Evolutionary conservation across 305 asterid genomes (phyloP), one percentile per base, ranked within the genome.

Genomic region (Stenogyne calaminthoides): DNA sequence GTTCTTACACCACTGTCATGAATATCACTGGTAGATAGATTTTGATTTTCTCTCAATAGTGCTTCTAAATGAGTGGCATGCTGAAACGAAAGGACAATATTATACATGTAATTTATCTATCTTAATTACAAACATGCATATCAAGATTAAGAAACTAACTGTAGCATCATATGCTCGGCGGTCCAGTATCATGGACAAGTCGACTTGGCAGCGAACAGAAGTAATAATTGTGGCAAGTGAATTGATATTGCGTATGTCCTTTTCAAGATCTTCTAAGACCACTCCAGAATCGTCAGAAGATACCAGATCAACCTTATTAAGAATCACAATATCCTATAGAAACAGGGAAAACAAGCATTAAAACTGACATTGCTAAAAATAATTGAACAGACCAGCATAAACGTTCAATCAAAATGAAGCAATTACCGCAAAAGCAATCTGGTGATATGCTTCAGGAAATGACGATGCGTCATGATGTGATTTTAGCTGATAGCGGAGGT

Each of bases 401-500:
- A 68, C 52, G 46, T 51, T 58, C 66, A 60, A 10, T 52, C 20
- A 27, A 52, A 47, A 61, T 18, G 27, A 56, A 69, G 63, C 18
- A 49, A 63, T 74, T 89, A 91, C 98, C 83, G 98, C 98, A 83
- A 89, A 90, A 68, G 97, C 96, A 77, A 92, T 95, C 78, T 92
- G 99, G 72, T 87, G 81, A 84, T 88, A 95, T 25, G 96, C 97
- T 95, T 95, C 98, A 16, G 99, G 99, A 78, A 89, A 95, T 60
- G 97, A 84, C 10, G 94, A 92, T 1, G 90, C 82, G 16, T 92
- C 94, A 0, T 82, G 87, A 75, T 85, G 85, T 61, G 89, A 80
- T 73, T 82, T 82, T 73, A 95, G 92, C 88, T 95, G 98, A 74
- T 91, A 87, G 25, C 85, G 88, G 46, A 95, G 98, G 87, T 95